These are phyloP conservation scores for Talaromyces piceae DNA, from an alignment of 2,329 filamentous ascomycete genomes.

Conservation along the genomic window DNA sequence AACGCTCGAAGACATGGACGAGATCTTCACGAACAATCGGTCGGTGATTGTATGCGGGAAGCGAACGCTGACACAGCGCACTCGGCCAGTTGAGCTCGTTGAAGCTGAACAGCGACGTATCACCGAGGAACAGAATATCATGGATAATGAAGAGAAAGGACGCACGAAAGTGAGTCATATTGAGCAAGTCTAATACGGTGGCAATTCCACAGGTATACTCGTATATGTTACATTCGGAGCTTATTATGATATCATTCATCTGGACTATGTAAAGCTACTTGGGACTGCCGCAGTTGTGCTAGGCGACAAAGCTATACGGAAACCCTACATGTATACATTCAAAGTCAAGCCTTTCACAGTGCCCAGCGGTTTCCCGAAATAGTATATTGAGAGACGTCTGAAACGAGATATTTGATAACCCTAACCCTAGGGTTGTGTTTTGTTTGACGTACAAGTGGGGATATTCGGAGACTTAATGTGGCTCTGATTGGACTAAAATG, in stretches of 20 bases:
- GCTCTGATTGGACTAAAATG: neutral
- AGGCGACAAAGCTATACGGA: no score
- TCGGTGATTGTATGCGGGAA: slow-evolving; percentile 4
- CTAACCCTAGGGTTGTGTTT: neutral
- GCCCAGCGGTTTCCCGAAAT: no score
- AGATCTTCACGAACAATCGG: slow-evolving; percentile 2
- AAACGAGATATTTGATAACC: neutral
- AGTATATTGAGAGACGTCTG: neutral
- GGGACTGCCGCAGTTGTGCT: no score
- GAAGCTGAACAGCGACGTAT: slow-evolving; percentile 7
- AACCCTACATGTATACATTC: no score
- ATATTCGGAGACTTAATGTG: no score
- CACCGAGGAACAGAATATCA: slow-evolving; percentile 2
- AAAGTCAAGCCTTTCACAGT: no score
- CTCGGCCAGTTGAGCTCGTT: neutral
- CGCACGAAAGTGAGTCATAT: neutral
- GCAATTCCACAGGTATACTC: no score
- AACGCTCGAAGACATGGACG: slow-evolving; percentile 9
- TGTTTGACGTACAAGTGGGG: no score
- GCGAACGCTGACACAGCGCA: neutral
- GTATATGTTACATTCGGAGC: no score
- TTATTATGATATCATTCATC: no score
- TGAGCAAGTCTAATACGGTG: slow-evolving; percentile 2
- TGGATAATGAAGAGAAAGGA: neutral
- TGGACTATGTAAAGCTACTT: no score